Conservation (phyloP, 495 filamentous ascomycete species). For the Hypoxylon trugodes region DNA sequence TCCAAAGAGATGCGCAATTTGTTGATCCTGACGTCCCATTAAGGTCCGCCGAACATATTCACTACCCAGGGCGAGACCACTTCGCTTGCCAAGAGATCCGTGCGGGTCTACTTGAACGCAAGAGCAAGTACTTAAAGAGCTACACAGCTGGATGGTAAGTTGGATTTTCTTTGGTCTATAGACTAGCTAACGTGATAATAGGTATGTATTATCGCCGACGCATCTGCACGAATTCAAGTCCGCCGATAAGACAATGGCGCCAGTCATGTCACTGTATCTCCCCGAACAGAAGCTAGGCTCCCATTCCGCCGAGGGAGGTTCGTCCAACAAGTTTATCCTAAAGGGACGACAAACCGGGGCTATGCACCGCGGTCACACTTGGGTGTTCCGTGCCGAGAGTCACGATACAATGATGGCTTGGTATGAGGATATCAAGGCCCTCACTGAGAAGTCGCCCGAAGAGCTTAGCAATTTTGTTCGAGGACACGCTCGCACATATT, state of each 20-base stretch:
- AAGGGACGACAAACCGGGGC: slow-evolving; percentile 93
- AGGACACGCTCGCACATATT: slow-evolving; percentile 76
- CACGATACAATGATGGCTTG: slow-evolving; percentile 97
- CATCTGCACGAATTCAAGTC: slow-evolving; percentile 99
- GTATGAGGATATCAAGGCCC: slow-evolving; percentile 89
- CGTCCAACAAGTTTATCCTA: slow-evolving; percentile 97
- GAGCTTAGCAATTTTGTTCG: slow-evolving; percentile 88
- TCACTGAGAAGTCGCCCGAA: slow-evolving; percentile 89
- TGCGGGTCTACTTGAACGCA: slow-evolving; percentile 91
- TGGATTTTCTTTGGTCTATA: slow-evolving; percentile 9
- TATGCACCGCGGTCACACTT: slow-evolving; percentile 94
- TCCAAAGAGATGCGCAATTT: slow-evolving; percentile 83
- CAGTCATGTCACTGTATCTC: slow-evolving; percentile 95
- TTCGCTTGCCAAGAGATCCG: slow-evolving; percentile 86
- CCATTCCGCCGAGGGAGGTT: slow-evolving; percentile 81
- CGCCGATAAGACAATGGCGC: slow-evolving; percentile 69
- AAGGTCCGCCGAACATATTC: slow-evolving; percentile 80
- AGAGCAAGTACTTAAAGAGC: slow-evolving; percentile 98
- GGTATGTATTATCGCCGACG: slow-evolving; percentile 96
- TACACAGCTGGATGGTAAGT: slow-evolving; percentile 95
- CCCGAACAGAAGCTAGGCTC: slow-evolving; percentile 95
- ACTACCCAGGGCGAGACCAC: slow-evolving; percentile 93
- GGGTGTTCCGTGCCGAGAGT: slow-evolving; percentile 96
- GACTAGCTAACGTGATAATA: slow-evolving; percentile 54
- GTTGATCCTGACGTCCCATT: slow-evolving; percentile 85